Base-by-base conservation (phyloP, 352 stramenopile genomes). In the Phytophthora sp. region DNA sequence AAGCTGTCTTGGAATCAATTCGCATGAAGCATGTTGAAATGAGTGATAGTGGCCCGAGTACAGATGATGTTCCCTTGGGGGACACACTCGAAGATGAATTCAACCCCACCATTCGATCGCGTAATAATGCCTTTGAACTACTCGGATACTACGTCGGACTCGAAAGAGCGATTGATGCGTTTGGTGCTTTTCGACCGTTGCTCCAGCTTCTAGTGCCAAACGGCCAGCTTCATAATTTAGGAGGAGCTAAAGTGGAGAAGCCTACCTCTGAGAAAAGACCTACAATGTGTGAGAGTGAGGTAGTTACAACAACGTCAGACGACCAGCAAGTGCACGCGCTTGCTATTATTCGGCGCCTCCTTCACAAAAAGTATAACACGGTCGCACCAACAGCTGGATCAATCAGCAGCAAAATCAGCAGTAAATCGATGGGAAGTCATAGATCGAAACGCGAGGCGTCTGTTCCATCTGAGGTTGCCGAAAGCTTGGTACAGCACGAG, bases 121-220 rank as follows among this genome's bases (percentile, higher is more conserved):
- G 26, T n/a, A 62, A 69, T 18, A 77, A 82, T 26, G 54, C 52
- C 0, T 42, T 76, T 7, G 58, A 65, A 5, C 50, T 75, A 2
- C 51, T 85, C 3, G 62, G 78, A 18, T 18, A 60, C 2, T 67
- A 54, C 10, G 71, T 77, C 21, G 49, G 64, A 12, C 41, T 82
- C 4, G 62, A 72, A 15, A 51, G 68, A 39, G 21, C 55, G 0
- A 66, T 79, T 9, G 71, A 79, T 15, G 68, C 66, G 0, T 84
- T 76, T 39, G 50, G 35, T 8, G 54, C 67, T 0, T 88, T 88
- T 43, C 66, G 67, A 4, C 52, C 74, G 4, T 56, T 89, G 1
- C 42, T 89, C 3, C 78, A 87, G 51, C 69, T 89, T 9, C 56
- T 89, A 21, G 69, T 87, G 13, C 66, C 80, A 1, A 89, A 89